A percentile compares a stretch with the other conserved stretches of the same genome.
Conservation (phyloP, 805 yeast genomes). For the Starmerella roubikii region DNA sequence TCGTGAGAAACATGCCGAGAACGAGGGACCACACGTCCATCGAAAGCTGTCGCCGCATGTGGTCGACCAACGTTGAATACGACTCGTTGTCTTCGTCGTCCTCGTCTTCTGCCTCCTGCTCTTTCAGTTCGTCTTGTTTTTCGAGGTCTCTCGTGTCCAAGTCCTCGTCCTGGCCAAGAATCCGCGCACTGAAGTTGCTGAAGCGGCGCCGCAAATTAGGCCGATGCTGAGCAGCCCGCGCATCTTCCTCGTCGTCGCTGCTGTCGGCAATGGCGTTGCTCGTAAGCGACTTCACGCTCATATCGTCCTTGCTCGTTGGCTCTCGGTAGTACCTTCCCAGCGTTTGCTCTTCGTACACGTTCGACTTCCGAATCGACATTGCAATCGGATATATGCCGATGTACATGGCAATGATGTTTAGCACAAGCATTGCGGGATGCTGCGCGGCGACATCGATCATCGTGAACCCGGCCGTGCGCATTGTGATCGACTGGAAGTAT, state of each 20-base stretch:
- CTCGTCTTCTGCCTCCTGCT: conserved; percentile 21
- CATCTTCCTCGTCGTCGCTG: background rate
- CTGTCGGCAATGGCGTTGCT: conserved; percentile 6
- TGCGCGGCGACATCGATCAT: conserved; percentile 55
- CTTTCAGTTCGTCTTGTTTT: conserved; percentile 8
- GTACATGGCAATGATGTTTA: conserved; percentile 95
- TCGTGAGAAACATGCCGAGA: conserved; percentile 70
- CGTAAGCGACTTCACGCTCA: background rate
- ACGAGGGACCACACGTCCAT: conserved; percentile 91
- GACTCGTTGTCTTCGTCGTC: conserved; percentile 19
- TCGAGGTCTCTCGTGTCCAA: conserved; percentile 12
- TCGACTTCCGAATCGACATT: conserved; percentile 88
- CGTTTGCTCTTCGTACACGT: conserved; percentile 95
- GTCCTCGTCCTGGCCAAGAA: conserved; percentile 17
- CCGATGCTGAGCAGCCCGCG: background rate
- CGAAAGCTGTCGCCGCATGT: conserved; percentile 79
- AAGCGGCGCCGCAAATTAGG: background rate
- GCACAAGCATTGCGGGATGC: conserved; percentile 85
- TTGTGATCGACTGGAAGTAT: conserved; percentile 75
- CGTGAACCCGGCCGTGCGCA: conserved; percentile 87
- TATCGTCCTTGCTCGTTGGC: background rate
- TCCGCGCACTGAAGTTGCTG: conserved; percentile 2
- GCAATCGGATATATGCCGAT: conserved; percentile 94
- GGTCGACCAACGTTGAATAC: conserved; percentile 33
- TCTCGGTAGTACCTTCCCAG: conserved; percentile 59